phyloP scores from a whole-genome alignment of 2,329 filamentous ascomycete species.

The Phialophora macrospora region DNA sequence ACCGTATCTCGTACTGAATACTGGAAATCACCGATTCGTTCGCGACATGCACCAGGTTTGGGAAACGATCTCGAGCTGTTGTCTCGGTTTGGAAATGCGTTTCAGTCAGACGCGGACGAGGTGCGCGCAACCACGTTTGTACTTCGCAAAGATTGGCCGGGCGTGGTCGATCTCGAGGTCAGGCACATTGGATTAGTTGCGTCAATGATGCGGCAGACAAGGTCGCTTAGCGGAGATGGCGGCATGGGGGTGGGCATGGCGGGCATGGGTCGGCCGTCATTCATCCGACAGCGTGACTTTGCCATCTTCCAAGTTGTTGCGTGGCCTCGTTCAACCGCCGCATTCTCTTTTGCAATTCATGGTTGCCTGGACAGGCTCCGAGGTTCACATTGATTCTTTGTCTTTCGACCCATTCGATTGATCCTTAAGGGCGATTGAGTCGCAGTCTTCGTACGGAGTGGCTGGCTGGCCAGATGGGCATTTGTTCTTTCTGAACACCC shows the following conservation, averaged over 20 bases:
- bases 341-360: background rate
- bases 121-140: background rate
- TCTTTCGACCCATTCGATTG: background rate
- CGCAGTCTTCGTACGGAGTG: no score
- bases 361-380: background rate
- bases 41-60: conserved; percentile 19
- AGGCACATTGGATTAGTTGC: background rate
- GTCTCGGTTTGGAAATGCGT: conserved; percentile 2
- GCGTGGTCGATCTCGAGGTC: background rate
- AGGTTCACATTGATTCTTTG: background rate
- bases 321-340: conserved; percentile 1
- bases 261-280: background rate
- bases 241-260: background rate
- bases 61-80: background rate
- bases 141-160: background rate
- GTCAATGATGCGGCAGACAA: background rate
- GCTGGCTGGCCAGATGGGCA: background rate
- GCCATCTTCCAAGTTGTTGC: background rate
- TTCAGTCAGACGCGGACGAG: background rate
- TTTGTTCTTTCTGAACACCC: background rate
- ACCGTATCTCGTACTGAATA: conserved; percentile 15
- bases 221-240: background rate
- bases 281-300: background rate
- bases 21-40: conserved; percentile 7
- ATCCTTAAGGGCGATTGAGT: background rate